Evolutionary conservation across 1,139 yeast genomes (phyloP).

Genomic region (Candida sojae): DNA sequence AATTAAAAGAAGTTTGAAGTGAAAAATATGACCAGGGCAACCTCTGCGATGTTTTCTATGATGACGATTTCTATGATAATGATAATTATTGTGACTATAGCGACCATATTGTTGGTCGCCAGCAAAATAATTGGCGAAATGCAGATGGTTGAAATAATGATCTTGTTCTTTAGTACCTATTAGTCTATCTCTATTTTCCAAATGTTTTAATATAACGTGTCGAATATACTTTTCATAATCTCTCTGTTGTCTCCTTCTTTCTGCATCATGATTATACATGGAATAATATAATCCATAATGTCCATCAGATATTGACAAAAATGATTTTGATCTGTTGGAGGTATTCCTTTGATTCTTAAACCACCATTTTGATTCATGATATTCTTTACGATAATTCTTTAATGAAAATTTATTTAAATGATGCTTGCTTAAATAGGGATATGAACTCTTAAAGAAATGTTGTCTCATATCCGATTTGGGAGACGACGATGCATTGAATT

Average conservation of each 20-base stretch:
- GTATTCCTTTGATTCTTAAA: constrained; percentile 35
- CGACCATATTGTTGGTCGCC: not conserved
- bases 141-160: constrained; percentile 1
- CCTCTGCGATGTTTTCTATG: constrained; percentile 1
- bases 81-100: not conserved
- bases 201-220: constrained; percentile 13
- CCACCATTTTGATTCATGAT: constrained; percentile 19
- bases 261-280: constrained; percentile 39
- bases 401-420: constrained; percentile 19
- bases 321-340: constrained; percentile 23
- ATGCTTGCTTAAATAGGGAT: constrained; percentile 30
- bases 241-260: constrained; percentile 13
- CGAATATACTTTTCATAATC: constrained; percentile 13
- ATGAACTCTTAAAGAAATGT: constrained; percentile 44
- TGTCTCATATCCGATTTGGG: constrained; percentile 16
- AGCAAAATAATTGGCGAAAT: constrained; percentile 1
- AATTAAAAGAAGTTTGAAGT: constrained; percentile 11
- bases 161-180: not conserved
- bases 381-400: constrained; percentile 17
- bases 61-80: constrained; percentile 4
- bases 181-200: constrained; percentile 12
- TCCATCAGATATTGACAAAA: constrained; percentile 38
- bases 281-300: constrained; percentile 49
- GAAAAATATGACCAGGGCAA: constrained; percentile 3
- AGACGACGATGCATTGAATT: constrained; percentile 6